phyloP scores from a whole-genome alignment of 768 basidiomycete genomes.

The Gloeophyllum trabeum region DNA sequence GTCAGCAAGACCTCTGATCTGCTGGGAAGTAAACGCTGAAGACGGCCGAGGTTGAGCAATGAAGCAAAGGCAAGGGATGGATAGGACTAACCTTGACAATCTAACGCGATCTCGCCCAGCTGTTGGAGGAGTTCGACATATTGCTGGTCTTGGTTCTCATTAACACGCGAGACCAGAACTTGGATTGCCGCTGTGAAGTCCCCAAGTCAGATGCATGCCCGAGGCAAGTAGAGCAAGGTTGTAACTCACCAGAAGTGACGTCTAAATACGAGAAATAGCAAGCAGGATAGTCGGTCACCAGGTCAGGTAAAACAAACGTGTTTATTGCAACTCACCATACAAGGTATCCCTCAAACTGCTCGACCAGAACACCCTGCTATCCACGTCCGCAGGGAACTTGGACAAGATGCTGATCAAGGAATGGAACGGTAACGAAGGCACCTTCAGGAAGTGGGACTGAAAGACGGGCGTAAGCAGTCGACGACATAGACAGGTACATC shows the following conservation, averaged over 20 bases:
- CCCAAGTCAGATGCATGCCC: slow-evolving; percentile 13
- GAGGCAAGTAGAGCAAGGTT: background rate
- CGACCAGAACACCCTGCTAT: slow-evolving; percentile 71
- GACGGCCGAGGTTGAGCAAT: slow-evolving; percentile 3
- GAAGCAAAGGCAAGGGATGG: background rate
- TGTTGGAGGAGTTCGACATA: slow-evolving; percentile 32
- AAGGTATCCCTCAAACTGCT: slow-evolving; percentile 47
- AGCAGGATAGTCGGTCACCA: background rate
- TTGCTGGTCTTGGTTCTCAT: slow-evolving; percentile 20
- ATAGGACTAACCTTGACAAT: slow-evolving; percentile 41
- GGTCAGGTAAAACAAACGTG: background rate
- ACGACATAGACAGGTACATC: background rate
- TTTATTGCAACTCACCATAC: slow-evolving; percentile 38
- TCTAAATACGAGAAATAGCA: too few relatives aligned
- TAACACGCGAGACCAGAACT: slow-evolving; percentile 41
- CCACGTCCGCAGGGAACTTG: slow-evolving; percentile 70
- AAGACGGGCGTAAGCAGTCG: background rate
- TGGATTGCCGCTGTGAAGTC: slow-evolving; percentile 35
- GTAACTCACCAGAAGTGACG: slow-evolving; percentile 21
- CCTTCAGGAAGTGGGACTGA: slow-evolving; percentile 82
- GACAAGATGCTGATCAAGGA: slow-evolving; percentile 62
- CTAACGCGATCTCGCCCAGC: slow-evolving; percentile 32
- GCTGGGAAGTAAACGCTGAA: slow-evolving; percentile 55
- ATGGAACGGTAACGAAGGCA: slow-evolving; percentile 72
- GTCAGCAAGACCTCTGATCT: slow-evolving; percentile 35